Base-by-base conservation (phyloP, 331 rosid species). In the Malus hybrid region DNA sequence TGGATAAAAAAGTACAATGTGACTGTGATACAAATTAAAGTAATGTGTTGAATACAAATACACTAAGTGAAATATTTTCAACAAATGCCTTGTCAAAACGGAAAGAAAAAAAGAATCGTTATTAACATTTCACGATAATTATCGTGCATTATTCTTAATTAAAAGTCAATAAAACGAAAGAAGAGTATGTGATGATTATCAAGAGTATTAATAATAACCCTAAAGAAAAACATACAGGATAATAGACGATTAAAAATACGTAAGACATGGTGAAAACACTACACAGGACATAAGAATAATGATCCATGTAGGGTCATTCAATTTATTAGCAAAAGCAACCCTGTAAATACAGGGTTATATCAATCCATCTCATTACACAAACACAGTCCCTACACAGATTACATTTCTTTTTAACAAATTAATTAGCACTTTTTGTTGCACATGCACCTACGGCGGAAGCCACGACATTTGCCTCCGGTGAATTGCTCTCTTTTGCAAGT, bases 401-500 rank as follows among this genome's bases (percentile, higher is more conserved):
- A 52, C 4, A 16, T 52, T 52, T 52, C 56, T 52, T 52, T 39
- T 52, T 52, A 52, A 52, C 9, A 52, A 15, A 52, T 58, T 3
- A 65, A 28, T 33, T 68, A 74, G 26, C 75, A 80, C 6, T 16
- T 9, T 19, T 36, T 74, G 22, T 82, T 67, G 75, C 87, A 83
- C 74, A 83, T 61, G 72, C 87, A 83, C n/a, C 80, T 74, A 30
- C 76, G 84, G 33, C 74, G 80, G 70, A 80, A 29, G 6, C 82
- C 87, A 0, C 56, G 20, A 78, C 87, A 83, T 19, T 80, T 34
- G 18, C 84, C 87, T 0, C 68, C 82, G 0, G 32, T 44, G 70
- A 83, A 83, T 48, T 84, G 82, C 70, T 79, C 87, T 2, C 34
- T 68, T 36, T 53, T 39, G 68, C 87, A 83, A 2, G 77, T 71